Evolutionary conservation across 2,329 filamentous ascomycete genomes (phyloP).

Genomic region (Aspergillus tanneri): DNA sequence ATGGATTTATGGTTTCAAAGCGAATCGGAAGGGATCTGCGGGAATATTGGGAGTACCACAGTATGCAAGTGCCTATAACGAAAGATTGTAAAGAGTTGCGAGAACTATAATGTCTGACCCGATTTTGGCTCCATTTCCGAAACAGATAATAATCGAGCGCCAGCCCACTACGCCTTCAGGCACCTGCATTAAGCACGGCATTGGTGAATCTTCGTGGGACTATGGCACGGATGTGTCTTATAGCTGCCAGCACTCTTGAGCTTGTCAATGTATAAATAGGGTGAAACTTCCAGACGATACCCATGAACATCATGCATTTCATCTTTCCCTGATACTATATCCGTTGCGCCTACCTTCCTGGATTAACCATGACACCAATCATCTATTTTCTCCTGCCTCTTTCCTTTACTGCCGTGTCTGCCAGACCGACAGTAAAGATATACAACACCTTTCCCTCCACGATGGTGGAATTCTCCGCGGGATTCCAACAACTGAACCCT

Average conservation of each 20-base stretch:
- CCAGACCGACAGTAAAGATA: neutral
- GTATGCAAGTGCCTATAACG: too few relatives aligned
- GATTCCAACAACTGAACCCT: slow-evolving; percentile 35
- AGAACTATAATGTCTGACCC: too few relatives aligned
- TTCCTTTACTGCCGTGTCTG: neutral
- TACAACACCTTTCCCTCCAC: slow-evolving; percentile 12
- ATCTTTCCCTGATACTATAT: neutral
- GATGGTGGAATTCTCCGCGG: slow-evolving; percentile 28
- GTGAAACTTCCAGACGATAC: too few relatives aligned
- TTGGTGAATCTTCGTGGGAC: too few relatives aligned
- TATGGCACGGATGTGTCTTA: too few relatives aligned
- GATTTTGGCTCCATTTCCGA: too few relatives aligned
- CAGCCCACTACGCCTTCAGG: neutral
- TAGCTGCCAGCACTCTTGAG: too few relatives aligned
- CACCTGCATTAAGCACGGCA: slow-evolving; percentile 3
- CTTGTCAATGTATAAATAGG: neutral
- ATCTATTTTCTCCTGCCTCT: neutral
- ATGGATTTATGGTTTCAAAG: slow-evolving; percentile 6
- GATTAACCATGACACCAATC: too few relatives aligned
- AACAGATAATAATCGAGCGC: slow-evolving; percentile 4
- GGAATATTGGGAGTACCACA: slow-evolving; percentile 7
- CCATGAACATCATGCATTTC: neutral
- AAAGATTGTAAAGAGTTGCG: too few relatives aligned
- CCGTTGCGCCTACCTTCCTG: too few relatives aligned
- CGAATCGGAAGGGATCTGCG: slow-evolving; percentile 3